Base-by-base conservation (phyloP, 2,329 filamentous ascomycete genomes). In the Colletotrichum viniferum region DNA sequence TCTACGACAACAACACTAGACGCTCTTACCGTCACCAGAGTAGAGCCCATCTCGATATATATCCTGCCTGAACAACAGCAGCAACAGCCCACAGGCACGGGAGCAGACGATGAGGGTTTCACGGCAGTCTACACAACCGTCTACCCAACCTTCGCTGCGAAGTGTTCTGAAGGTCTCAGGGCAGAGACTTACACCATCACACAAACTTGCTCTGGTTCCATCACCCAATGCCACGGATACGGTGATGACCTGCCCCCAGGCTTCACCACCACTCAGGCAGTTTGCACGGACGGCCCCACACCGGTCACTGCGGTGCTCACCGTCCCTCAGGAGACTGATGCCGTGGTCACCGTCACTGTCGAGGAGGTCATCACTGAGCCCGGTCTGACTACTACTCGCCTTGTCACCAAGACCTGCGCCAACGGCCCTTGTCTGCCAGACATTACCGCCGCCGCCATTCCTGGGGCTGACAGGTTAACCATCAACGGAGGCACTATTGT, bases 121-220 rank as follows among this genome's bases (percentile, higher is more conserved):
- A 71, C 71, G 3, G 67, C 65, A 7, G 71, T 74, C 7, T 76
- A 66, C 38, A 66, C 65, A 10, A 76, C 70, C 12, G 71, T 76
- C n/a, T 76, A 70, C 28, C 28, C 74, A 32, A 74, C 70, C 48
- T 74, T 76, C 38, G 74, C 65, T 26, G 65, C 74, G 10, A 28
- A 64, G 21, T 75, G 73, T 26, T 52, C 69, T 3, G 18, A 48
- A 12, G 74, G 71, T 18, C 13, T 76, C 36, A 65, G 43, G 55
- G 60, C 70, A 1, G 38, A 70, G 74, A 76, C 74, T 14, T 76
- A 76, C 56, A 76, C 74, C 62, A 65, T 76, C 65, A 76, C 74
- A 10, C 74, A 76, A 16, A 66, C 74, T 38, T 76, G 74, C 60
- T 68, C 63, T 28, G 73, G 69, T 8, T 52, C 60, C 58, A 68